Base-by-base conservation (phyloP, 169 alveolate genomes). In the Plasmodium cynomolgi region DNA sequence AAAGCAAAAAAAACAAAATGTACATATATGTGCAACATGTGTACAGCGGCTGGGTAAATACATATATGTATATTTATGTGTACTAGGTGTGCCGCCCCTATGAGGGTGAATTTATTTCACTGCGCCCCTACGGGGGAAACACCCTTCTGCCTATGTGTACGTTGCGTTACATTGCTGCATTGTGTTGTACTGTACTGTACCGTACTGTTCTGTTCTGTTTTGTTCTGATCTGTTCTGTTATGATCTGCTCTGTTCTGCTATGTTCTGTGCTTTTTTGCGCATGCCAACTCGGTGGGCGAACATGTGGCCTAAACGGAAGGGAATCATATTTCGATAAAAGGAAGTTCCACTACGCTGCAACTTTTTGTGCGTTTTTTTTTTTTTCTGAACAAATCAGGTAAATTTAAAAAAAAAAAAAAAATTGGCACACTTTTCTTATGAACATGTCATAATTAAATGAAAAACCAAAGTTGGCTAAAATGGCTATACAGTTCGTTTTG, bases 371-470 rank as follows among this genome's bases (percentile, higher is more conserved):
- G 6, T 33, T 20, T 79, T 79, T 79, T 26, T 79, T 79, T 79
- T 37, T 34, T 79, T 79, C 6, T 20, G 58, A 44, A 44, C 58
- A 44, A 11, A 8, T 15, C 34, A 23, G 26, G 44, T 26, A 47
- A 47, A 47, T 34, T 17, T 79, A 79, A 41, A 79, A 79, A 79
- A 79, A 79, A 79, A 79, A 77, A 37, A 79, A 79, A 79, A 79
- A 4, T 79, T 79, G 17, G 54, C 44, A 79, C 84, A 79, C 31
- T 34, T 75, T 75, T 75, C 47, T 79, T 79, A 33, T 79, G 44
- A 79, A 79, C 34, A 34, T 1, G 68, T 17, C 31, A 79, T 79
- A 79, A 37, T 34, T 79, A 37, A 39, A 20, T 37, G 7, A 39
- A 79, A 47, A 20, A 20, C 20, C 29, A 62, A 26, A 23, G 26